Conservation (phyloP, 257 asterid species). For the Capsicum rhomboideum region DNA sequence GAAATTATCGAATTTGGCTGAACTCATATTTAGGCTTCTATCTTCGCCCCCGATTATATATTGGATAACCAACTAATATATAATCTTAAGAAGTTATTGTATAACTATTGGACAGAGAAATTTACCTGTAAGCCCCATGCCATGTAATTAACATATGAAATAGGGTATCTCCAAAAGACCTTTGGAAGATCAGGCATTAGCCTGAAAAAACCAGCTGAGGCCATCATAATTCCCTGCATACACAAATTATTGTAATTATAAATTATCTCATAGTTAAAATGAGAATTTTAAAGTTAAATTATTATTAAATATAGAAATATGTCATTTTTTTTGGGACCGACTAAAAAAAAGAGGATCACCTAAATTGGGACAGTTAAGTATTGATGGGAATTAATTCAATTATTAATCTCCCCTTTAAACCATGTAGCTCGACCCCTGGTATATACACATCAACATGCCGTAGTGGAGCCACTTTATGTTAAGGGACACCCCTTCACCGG, state of each 20-base stretch:
- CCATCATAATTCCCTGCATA: slow-evolving; percentile 83
- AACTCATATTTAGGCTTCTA: no score
- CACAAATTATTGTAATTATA: background rate
- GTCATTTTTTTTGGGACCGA: accelerated
- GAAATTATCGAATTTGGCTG: no score
- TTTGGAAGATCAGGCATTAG: slow-evolving; percentile 56
- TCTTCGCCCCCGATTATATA: no score
- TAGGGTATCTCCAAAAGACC: slow-evolving; percentile 67
- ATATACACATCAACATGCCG: no score
- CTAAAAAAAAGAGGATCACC: background rate
- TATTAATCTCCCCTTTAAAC: no score
- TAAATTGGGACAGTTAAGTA: background rate
- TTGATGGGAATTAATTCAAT: background rate
- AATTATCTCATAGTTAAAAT: background rate
- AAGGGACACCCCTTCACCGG: no score
- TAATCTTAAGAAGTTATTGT: background rate
- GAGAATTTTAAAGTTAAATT: background rate
- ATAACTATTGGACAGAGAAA: background rate
- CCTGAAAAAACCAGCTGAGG: slow-evolving; percentile 79
- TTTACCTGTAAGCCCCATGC: slow-evolving; percentile 73
- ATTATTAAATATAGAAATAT: background rate
- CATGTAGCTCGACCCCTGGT: no score
- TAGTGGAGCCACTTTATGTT: no score
- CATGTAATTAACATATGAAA: slow-evolving; percentile 81
- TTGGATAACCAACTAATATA: background rate